phyloP scores from a whole-genome alignment of 345 rosid species.

The Linum usitatissimum region DNA sequence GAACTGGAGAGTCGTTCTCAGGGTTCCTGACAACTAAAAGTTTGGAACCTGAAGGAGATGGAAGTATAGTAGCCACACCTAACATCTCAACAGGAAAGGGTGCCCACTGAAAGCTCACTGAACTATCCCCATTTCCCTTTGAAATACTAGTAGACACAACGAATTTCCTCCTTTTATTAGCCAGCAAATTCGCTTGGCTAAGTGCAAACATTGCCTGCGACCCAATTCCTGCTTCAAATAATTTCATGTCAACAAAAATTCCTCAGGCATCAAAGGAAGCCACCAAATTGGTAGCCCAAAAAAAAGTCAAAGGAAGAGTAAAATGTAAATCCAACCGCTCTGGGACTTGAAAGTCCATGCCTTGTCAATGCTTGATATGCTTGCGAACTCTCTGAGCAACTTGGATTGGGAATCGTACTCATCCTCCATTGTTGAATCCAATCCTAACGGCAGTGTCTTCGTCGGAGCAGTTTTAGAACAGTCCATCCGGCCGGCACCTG shows the following conservation, averaged over 20 bases:
- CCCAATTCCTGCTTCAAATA: conserved; percentile 31
- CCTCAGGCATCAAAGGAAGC: background rate
- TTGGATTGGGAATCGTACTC: conserved; percentile 62
- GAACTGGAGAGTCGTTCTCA: conserved; percentile 68
- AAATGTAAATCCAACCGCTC: conserved; percentile 28
- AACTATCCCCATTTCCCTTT: conserved; percentile 23
- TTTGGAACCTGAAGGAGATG: conserved; percentile 80
- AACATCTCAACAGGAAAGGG: conserved; percentile 81
- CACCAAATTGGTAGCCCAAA: background rate
- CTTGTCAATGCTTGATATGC: conserved; percentile 54
- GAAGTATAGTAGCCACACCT: conserved; percentile 50
- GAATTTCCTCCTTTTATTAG: conserved; percentile 59
- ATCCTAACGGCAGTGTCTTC: conserved; percentile 33
- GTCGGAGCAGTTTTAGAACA: background rate
- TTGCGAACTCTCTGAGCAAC: conserved; percentile 54
- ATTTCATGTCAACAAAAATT: conserved; percentile 4
- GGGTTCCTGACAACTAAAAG: conserved; percentile 69
- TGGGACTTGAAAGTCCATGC: conserved; percentile 64
- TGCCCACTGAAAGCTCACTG: conserved; percentile 53
- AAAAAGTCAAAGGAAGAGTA: background rate
- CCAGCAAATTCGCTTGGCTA: conserved; percentile 74
- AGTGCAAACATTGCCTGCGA: conserved; percentile 62
- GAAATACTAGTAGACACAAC: conserved; percentile 45
- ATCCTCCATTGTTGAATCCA: conserved; percentile 47
- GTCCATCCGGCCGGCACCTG: background rate